Evolutionary conservation across 495 filamentous ascomycete species (phyloP), one percentile per base, ranked within the genome.

Genomic region (Cetradonia linearis): DNA sequence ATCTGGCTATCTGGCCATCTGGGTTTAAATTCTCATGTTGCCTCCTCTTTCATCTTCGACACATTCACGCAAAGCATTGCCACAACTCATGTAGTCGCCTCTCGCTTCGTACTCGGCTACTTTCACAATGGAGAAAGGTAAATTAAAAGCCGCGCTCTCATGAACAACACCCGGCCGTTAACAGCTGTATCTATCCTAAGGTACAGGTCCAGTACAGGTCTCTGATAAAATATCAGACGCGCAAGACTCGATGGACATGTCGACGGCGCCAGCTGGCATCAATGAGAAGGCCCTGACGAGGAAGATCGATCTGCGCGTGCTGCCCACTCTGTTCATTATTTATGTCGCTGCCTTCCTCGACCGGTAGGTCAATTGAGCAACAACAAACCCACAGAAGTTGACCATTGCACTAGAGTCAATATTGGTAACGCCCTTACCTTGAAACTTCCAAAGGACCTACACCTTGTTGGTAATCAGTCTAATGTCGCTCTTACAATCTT

Each of bases 341-440:
- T 88, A 87, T 66, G 72, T 87, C 11, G 69, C 86, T 23, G 83
- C 86, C 55, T 88, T 88, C 69, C 69, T 88, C n/a, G 85, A 88
- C 70, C 74, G 85, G 76, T 77, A 66, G 54, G 67, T 30, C 13
- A 25, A 33, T 14, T 38, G 10, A 14, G 63, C 42, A 31, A 82
- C 67, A 82, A 83, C 62, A 77, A 75, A 10, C 40, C 8, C 54
- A 74, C 56, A 83, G 82, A 68, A 80, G 81, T 56, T 13, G 40
- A 13, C 14, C 13, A 14, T 70, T 71, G 31, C n/a, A n/a, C 66
- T 77, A 52, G 89, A 70, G 74, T 77, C 63, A 90, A 89, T 65
- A 86, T 85, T 65, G 81, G 78, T 61, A 89, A 90, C 67, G 82
- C 82, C 20, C 72, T 71, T 28, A 66, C 78, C 44, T 83, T 82